Base-by-base conservation (phyloP, 768 basidiomycete genomes). In the Tylopilus sp. region DNA sequence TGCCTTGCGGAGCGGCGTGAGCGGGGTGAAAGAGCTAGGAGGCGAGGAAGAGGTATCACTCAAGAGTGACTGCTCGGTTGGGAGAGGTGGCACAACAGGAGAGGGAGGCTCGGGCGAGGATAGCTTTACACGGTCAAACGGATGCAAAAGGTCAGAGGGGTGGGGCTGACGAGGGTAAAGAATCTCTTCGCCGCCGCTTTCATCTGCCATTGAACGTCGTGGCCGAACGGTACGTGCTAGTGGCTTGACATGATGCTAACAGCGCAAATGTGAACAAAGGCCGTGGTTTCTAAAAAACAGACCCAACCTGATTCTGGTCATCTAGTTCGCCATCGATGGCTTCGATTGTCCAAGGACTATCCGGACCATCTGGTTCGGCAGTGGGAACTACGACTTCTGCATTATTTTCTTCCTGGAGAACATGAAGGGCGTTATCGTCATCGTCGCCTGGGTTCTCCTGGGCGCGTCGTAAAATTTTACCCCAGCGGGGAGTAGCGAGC, bases 401-500 rank as follows among this genome's bases (percentile, higher is more conserved):
- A 10, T 46, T 55, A 35, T 71, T 66, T 44, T 73, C 70, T 35
- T 72, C 67, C 20, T 56, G 52, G 4, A 63, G 57, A 31, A 66
- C 18, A 40, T 57, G 48, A 17, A 71, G 70, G 21, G 73, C 60
- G 5, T 71, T 53, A 25, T 75, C 67, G 5, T 78, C 70, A 35
- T 78, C 76, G 51, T 78, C 78, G 23, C 23, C 38, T 20, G 71
- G 67, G n/a, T 61, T 44, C 26, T 59, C 59, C 47, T 68, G 74
- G 49, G 66, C 59, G 47, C 68, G 76, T 57, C 69, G 67, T 31
- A 73, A 69, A 43, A 78, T 76, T 63, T 80, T 80, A 53, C 79
- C 79, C 95, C 94, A 99, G 54, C 94, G 81, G 43, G 97, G 97
- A n/a, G 97, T 99, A 18, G 93, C 76, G 28, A 98, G 81, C 71